These are phyloP conservation scores for Telfairia occidentalis DNA, from an alignment of 331 rosid species.

Conservation along the genomic window DNA sequence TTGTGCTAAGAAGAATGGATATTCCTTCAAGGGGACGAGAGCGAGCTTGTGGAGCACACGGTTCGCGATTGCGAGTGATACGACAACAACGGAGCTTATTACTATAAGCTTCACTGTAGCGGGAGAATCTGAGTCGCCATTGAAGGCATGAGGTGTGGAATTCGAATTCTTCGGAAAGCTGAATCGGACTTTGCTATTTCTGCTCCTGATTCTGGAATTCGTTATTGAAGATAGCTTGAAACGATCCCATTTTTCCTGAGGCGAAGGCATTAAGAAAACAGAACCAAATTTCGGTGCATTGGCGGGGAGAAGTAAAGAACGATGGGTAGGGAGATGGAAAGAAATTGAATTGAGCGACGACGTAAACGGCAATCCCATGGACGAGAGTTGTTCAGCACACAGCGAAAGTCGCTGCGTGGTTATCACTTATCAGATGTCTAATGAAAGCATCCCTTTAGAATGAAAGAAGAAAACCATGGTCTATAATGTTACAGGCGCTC, in stretches of 20 bases:
- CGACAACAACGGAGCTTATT: slow-evolving; percentile 32
- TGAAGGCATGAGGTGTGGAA: slow-evolving; percentile 30
- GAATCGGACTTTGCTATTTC: not conserved
- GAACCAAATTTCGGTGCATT: not conserved
- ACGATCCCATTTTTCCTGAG: not conserved
- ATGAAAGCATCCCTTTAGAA: not conserved
- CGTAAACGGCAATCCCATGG: slow-evolving; percentile 3
- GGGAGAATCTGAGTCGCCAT: slow-evolving; percentile 14
- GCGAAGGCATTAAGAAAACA: not conserved
- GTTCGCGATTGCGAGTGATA: slow-evolving; percentile 50
- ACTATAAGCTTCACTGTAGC: slow-evolving; percentile 19
- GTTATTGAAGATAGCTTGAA: not conserved
- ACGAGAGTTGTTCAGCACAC: not conserved
- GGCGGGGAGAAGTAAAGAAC: not conserved
- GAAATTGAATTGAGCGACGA: not conserved
- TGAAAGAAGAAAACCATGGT: not conserved
- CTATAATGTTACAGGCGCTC: too few relatives aligned
- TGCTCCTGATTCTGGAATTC: not conserved
- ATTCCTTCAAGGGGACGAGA: slow-evolving; percentile 62
- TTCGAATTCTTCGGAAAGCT: not conserved
- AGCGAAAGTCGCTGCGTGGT: slow-evolving; percentile 4
- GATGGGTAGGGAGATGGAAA: not conserved
- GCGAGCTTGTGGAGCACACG: slow-evolving; percentile 84
- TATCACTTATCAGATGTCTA: not conserved
- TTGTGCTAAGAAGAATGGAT: slow-evolving; percentile 83